Evolutionary conservation across 2,329 filamentous ascomycete species (phyloP), one percentile per base, ranked within the genome.

Genomic region (Dothideomycetes sp.): DNA sequence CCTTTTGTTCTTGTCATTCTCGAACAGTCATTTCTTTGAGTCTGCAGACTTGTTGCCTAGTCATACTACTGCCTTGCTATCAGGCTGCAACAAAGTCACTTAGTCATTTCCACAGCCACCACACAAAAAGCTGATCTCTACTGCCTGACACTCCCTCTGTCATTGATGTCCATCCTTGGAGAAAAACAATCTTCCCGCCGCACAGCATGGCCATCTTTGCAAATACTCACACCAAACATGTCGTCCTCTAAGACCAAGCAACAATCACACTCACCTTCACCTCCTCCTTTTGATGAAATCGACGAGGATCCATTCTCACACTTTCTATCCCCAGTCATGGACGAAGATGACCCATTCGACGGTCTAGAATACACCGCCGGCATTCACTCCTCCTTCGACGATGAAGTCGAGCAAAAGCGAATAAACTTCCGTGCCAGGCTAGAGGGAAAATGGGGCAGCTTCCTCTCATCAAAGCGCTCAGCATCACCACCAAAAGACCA

Each of bases 221-320:
- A 47, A 18, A 30, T 41, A 11, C 22, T 49, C 28, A 46, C 39
- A 19, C 27, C 35, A 35, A 43, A 23, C 29, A 33, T 45, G 40
- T 27, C 42, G 3, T n/a, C n/a, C n/a, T n/a, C n/a, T n/a, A n/a
- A n/a, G n/a, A n/a, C n/a, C n/a, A 47, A 43, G 32, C 36, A 37
- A 19, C 35, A 27, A 12, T 34, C 35, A 17, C 35, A 38, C 13
- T 30, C 32, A 16, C 33, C 27, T 12, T 29, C 33, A 18, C 28
- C 19, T 6, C 29, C 33, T 8, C 10, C 28, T 8, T 12, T 9
- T 18, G 59, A 57, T 11, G 58, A 64, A 42, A 64, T 64, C 42
- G 62, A 65, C 43, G 61, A 65, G 29, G 59, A 65, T 29, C 62
- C 62, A 5, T 64, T 64, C 44, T 56, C 61, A 22, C 62, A 65